Evolutionary conservation across 176 grass and related monocot genomes (phyloP).

Genomic region (Oryza longistaminata): DNA sequence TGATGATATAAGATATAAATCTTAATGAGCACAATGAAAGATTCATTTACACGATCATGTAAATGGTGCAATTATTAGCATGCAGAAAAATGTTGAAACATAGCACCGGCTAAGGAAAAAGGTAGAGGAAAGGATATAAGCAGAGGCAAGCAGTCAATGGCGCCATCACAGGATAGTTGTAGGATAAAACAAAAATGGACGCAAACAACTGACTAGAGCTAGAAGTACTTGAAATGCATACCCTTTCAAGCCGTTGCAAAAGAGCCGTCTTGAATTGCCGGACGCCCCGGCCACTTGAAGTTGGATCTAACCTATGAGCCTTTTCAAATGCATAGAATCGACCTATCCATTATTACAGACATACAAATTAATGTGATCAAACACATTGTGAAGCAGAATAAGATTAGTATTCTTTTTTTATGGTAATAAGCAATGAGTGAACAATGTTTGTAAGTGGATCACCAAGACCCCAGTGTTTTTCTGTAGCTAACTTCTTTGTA

Average conservation of each 20-base stretch:
- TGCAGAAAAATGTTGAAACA: background rate
- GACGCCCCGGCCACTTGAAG: conserved; percentile 89
- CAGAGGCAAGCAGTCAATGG: background rate
- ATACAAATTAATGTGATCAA: conserved; percentile 32
- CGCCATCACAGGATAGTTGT: background rate
- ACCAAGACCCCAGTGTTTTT: background rate
- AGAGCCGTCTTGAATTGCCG: conserved; percentile 97
- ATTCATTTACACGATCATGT: conserved; percentile 22
- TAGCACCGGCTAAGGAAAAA: background rate
- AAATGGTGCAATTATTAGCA: background rate
- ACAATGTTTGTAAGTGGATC: background rate
- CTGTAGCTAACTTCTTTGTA: background rate
- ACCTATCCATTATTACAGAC: conserved; percentile 55
- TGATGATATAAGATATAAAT: conserved; percentile 6
- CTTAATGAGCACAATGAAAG: background rate
- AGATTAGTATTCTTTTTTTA: conserved; percentile 7
- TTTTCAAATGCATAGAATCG: conserved; percentile 98
- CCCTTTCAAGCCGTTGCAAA: conserved; percentile 88
- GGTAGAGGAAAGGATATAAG: background rate
- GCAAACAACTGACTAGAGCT: conserved; percentile 12
- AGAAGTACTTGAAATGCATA: conserved; percentile 35
- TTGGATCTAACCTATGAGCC: conserved; percentile 91
- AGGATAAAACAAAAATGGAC: background rate
- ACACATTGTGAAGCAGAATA: background rate
- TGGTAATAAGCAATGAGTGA: conserved; percentile 1